A percentile compares a stretch with the other conserved stretches of the same genome.
Evolutionary conservation across 2,329 filamentous ascomycete genomes (phyloP).

Genomic region (Gaeumannomyces tritici): DNA sequence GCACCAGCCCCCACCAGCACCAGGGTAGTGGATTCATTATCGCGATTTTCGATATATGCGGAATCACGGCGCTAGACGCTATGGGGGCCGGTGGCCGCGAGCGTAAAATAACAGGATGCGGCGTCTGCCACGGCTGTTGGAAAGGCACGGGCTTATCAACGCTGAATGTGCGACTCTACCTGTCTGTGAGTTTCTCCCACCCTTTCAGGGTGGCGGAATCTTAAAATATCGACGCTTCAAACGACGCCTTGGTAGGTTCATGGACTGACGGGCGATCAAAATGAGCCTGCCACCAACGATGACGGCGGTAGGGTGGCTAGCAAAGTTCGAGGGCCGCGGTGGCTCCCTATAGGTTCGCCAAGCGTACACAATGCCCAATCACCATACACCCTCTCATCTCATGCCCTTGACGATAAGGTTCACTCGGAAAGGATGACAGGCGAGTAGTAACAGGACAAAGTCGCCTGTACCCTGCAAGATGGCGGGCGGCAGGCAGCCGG

Average conservation of each 20-base stretch:
- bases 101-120: too few relatives aligned
- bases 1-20: background rate
- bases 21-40: background rate
- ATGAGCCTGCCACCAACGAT: too few relatives aligned
- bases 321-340: background rate
- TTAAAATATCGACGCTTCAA: background rate
- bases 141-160: too few relatives aligned
- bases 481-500: too few relatives aligned
- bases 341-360: background rate
- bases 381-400: background rate
- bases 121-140: too few relatives aligned
- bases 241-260: background rate
- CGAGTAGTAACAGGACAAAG: background rate
- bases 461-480: background rate
- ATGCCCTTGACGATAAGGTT: background rate
- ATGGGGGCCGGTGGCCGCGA: too few relatives aligned
- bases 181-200: too few relatives aligned
- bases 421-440: background rate
- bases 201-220: background rate
- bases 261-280: background rate
- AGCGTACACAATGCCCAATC: background rate
- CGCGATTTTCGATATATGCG: too few relatives aligned
- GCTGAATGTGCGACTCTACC: too few relatives aligned
- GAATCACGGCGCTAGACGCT: too few relatives aligned
- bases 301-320: background rate